Evolutionary conservation across 2,329 filamentous ascomycete genomes (phyloP), one percentile per base, ranked within the genome.

Genomic region (Zymoseptoria passerinii): DNA sequence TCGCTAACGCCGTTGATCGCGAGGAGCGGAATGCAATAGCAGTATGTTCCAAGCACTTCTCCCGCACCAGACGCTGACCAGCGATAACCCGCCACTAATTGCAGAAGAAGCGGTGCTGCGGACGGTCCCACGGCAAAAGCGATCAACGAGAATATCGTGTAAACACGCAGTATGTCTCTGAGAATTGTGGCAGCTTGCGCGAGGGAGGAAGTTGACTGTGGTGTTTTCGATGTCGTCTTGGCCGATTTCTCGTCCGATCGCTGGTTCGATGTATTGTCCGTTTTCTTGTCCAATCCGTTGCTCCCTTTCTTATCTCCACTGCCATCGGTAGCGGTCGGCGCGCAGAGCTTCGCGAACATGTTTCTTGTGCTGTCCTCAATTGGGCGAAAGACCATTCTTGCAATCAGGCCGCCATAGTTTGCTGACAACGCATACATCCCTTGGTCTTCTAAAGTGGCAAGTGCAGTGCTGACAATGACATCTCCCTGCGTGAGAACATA

Each of bases 401-500:
- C 94, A 28, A 95, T 77, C 0, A 99, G 82, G 2, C 92, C 89
- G 20, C 94, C 94, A 71, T 80, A 99, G 73, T 97, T 99, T 67
- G 91, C 91, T 55, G 92, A 94, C 4, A 99, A 81, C 0, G 92
- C 90, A 70, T 97, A 99, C 40, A 90, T 85, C 13, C 94, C 94
- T 76, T 97, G 94, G 4, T 92, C 88, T 49, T 84, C 79, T 1
- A 94, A 82, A 0, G 85, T 85, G 6, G 92, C 87, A 58, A 97
- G 80, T 10, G 86, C 76, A 16, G 89, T 87, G 63, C 99, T 87
- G 53, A 97, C 84, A 65, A 97, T 83, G 1, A 91, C 90, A 75
- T 99, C 94, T 60, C 92, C 94, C 75, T 97, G 91, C 0, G 94
- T 97, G 55, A 99, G 82, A 55, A 97, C 72, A 71, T 97, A 92